These are phyloP conservation scores for Leccinum sublutescens DNA, from an alignment of 768 basidiomycete genomes.

Conservation along the genomic window DNA sequence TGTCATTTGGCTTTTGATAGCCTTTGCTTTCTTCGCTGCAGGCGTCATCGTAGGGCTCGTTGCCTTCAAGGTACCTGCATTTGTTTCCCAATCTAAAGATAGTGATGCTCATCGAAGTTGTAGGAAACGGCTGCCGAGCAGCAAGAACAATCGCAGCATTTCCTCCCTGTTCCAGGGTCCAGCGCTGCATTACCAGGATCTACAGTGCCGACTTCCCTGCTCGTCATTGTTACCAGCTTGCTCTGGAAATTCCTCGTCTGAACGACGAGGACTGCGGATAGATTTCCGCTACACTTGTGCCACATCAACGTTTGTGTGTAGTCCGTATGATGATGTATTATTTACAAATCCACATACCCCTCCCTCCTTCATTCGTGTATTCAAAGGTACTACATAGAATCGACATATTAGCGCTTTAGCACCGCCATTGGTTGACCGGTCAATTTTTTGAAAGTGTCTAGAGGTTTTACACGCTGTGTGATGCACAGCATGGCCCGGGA, in stretches of 20 bases:
- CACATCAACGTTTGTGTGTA: background rate
- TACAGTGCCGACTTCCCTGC: constrained; percentile 21
- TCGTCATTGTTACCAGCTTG: constrained; percentile 22
- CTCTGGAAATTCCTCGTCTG: constrained; percentile 27
- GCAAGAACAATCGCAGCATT: constrained; percentile 46
- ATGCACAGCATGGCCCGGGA: too few relatives aligned
- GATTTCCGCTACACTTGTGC: background rate
- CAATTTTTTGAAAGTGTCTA: too few relatives aligned
- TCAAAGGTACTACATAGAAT: background rate
- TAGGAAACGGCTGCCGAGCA: constrained; percentile 65
- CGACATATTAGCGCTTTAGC: too few relatives aligned
- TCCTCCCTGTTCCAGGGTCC: constrained; percentile 61
- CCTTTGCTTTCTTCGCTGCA: constrained; percentile 69
- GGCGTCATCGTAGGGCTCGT: constrained; percentile 77
- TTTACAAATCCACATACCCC: background rate
- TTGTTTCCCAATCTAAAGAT: background rate
- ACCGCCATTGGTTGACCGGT: too few relatives aligned
- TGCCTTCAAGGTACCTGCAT: constrained; percentile 69
- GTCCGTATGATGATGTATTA: constrained; percentile 11
- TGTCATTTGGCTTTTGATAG: constrained; percentile 79
- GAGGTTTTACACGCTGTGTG: too few relatives aligned
- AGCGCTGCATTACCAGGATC: constrained; percentile 34
- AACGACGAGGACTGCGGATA: background rate
- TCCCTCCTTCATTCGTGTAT: background rate
- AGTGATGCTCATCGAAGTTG: background rate